A percentile compares a stretch with the other conserved stretches of the same genome.
phyloP scores from a whole-genome alignment of 2,329 filamentous ascomycete species.

The Xylaria sp. region DNA sequence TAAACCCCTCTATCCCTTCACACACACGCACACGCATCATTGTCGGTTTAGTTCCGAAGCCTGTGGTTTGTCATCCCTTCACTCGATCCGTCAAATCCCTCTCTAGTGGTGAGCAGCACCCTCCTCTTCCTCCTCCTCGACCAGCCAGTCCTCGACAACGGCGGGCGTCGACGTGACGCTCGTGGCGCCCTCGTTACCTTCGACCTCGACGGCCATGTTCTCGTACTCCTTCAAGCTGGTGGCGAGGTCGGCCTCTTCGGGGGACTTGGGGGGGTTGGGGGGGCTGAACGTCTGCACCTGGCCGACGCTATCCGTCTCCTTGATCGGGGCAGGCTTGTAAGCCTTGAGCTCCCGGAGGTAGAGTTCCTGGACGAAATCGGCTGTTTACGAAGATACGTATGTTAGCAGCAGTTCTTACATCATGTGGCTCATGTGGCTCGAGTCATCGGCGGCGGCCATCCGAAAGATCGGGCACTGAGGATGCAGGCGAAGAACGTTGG shows the following conservation, averaged over 20 bases:
- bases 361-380: slow-evolving; percentile 96
- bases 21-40: neutral
- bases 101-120: slow-evolving; percentile 55
- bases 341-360: slow-evolving; percentile 95
- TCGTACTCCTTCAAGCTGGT: slow-evolving; percentile 94
- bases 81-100: neutral
- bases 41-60: neutral
- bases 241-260: slow-evolving; percentile 93
- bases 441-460: neutral
- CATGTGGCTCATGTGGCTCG: neutral
- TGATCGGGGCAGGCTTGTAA: slow-evolving; percentile 87
- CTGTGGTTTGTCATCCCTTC: slow-evolving; percentile 9
- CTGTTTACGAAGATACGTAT: slow-evolving; percentile 53
- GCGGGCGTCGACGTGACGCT: slow-evolving; percentile 65
- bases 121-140: slow-evolving; percentile 73
- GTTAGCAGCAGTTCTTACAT: too few relatives aligned
- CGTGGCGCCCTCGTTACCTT: slow-evolving; percentile 75
- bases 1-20: neutral
- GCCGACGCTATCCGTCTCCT: slow-evolving; percentile 85
- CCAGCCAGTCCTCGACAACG: slow-evolving; percentile 75
- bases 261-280: slow-evolving; percentile 82
- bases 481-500: neutral
- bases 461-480: neutral
- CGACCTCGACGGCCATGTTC: slow-evolving; percentile 89
- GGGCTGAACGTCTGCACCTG: slow-evolving; percentile 86